A percentile compares a stretch with the other conserved stretches of the same genome.
Evolutionary conservation across 345 rosid genomes (phyloP).

Genomic region (Gynandropsis gynandra): DNA sequence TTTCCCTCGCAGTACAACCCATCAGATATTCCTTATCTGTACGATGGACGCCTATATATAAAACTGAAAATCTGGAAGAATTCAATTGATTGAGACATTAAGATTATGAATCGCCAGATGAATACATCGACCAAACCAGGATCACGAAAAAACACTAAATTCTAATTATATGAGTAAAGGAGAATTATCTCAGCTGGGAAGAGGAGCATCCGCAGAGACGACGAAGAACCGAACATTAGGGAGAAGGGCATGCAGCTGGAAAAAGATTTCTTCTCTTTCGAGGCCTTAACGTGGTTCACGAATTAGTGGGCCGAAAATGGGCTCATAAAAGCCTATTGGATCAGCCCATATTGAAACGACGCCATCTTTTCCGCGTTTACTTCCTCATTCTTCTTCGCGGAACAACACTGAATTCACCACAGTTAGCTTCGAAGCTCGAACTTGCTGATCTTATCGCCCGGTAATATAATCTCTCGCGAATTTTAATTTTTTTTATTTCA

Average conservation of each 20-base stretch:
- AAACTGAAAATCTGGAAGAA: slow-evolving; percentile 9
- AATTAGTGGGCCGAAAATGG: slow-evolving; percentile 3
- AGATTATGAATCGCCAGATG: slow-evolving; percentile 20
- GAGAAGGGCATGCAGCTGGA: slow-evolving; percentile 12
- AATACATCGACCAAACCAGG: slow-evolving; percentile 4
- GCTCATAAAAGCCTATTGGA: slow-evolving; percentile 8
- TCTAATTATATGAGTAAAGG: background rate
- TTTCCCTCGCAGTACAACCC: slow-evolving; percentile 67
- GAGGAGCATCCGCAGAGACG: slow-evolving; percentile 5
- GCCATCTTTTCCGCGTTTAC: background rate
- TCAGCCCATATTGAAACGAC: background rate
- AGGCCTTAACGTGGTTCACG: slow-evolving; percentile 6
- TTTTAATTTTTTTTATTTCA: background rate
- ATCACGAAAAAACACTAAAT: slow-evolving; percentile 1
- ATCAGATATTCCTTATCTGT: slow-evolving; percentile 15
- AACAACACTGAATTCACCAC: slow-evolving; percentile 8
- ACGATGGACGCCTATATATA: background rate
- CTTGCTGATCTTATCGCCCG: slow-evolving; percentile 17
- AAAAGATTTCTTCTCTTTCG: background rate
- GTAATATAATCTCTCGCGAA: slow-evolving; percentile 13
- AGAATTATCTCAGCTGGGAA: slow-evolving; percentile 14
- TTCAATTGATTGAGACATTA: slow-evolving; percentile 9
- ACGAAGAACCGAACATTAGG: background rate
- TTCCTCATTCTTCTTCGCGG: background rate
- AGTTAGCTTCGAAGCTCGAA: slow-evolving; percentile 21